Base-by-base conservation (phyloP, 352 stramenopile species). In the Pythium inflatum region DNA sequence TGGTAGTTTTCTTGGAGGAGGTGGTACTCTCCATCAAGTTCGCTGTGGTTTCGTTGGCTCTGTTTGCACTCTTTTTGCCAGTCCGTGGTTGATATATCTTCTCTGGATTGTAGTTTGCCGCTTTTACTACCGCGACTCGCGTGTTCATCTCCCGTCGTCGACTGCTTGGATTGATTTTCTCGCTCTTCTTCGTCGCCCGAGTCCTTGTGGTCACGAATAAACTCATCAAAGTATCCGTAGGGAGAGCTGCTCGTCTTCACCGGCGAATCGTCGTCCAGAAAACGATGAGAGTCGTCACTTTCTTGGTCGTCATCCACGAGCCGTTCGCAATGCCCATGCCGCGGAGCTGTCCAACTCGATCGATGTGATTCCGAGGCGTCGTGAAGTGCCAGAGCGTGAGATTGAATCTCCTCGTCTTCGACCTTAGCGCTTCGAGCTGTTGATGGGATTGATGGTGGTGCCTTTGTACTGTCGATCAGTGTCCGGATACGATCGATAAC, bases 1-100 rank as follows among this genome's bases (percentile, higher is more conserved):
- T 73, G 76, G 58, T 88, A 89, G 16, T 80, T 83, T 28, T 85
- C 77, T 22, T 89, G 74, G 2, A 90, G 62, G 12, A 77, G 54
- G 8, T 71, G 69, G 22, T 76, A 77, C 18, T 80, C 66, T 8
- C 38, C 64, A 58, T 76, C 56, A 13, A 81, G 58, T 14, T 73
- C 73, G 40, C 76, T 41, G 5, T 77, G 30, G 18, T 88, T 66
- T 30, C 60, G 54, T 7, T 38, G 45, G 9, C 60, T 66, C 11
- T 49, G 57, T 50, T 82, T 71, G 31, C 75, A 85, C 11, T 77
- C 48, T 3, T 49, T 43, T 41, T 75, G 61, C 63, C 63, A 71
- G 30, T 65, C 30, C n/a, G 12, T 33, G 14, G 36, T 51, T 51
- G n/a, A 0, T 16, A 1, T 51, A 24, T 31, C 43, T 18, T 25